Percentiles rank a stretch among this genome's conserved stretches.
phyloP scores from a whole-genome alignment of 495 filamentous ascomycete genomes.

The Amorphotheca resinae region DNA sequence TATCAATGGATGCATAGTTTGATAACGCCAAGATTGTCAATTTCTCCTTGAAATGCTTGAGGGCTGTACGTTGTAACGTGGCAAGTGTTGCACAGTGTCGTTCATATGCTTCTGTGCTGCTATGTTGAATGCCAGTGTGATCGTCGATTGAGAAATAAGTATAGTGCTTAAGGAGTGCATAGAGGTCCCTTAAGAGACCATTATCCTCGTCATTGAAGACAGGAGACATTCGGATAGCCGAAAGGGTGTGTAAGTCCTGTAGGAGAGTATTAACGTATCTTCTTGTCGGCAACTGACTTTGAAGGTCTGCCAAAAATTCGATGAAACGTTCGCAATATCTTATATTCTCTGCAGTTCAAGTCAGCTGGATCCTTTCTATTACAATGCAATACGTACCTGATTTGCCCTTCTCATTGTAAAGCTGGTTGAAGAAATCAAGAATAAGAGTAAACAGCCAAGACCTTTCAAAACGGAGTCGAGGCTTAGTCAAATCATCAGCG shows the following conservation, averaged over 20 bases:
- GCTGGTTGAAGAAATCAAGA: constrained; percentile 63
- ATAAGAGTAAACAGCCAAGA: constrained; percentile 86
- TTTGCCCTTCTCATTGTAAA: constrained; percentile 46
- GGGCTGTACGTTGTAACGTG: constrained; percentile 64
- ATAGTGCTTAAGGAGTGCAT: constrained; percentile 69
- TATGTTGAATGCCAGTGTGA: constrained; percentile 67
- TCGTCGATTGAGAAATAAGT: constrained; percentile 84
- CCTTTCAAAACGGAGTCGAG: constrained; percentile 78
- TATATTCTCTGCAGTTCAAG: constrained; percentile 41
- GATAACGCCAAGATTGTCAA: constrained; percentile 81
- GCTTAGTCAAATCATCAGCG: constrained; percentile 67
- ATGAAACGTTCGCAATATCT: constrained; percentile 87
- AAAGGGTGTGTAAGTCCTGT: constrained; percentile 80
- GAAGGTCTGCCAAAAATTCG: constrained; percentile 79
- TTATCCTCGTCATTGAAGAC: constrained; percentile 63
- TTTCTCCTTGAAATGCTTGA: constrained; percentile 82
- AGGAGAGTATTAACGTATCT: constrained; percentile 86
- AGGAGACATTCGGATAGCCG: constrained; percentile 69
- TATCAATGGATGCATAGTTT: constrained; percentile 80
- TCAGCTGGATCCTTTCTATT: constrained; percentile 1
- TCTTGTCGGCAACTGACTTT: constrained; percentile 87
- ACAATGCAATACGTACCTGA: constrained; percentile 12
- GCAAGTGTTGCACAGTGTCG: constrained; percentile 64
- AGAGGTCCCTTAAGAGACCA: constrained; percentile 71
- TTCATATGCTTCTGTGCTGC: constrained; percentile 61